Evolutionary conservation across 345 rosid species (phyloP), one percentile per base, ranked within the genome.

Genomic region (Geranium brycei): DNA sequence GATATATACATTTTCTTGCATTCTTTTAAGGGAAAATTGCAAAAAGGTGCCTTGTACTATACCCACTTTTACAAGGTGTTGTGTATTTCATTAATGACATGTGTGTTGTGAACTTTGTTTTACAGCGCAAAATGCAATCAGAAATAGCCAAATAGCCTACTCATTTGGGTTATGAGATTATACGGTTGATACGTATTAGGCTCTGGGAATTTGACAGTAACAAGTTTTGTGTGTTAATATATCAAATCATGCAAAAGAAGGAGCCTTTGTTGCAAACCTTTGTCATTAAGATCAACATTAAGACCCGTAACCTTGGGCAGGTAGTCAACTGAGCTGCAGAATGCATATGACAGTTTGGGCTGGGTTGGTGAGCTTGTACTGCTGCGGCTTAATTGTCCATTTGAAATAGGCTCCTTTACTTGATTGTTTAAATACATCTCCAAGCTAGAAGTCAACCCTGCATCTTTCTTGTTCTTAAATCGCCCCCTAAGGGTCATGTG

Each of bases 381-480:
- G 61, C 78, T 71, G 62, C 32, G 67, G 67, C 77, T 75, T 23
- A 74, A 53, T 59, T 79, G 97, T 71, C 82, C 85, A 74, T 72
- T 80, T 32, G 79, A 68, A 64, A 75, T 51, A 23, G 80, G 80
- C 64, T 79, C 58, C 69, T 70, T 76, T 62, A 68, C 68, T 68
- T 73, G 85, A 68, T 80, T 85, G 69, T 69, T 86, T 75, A 78
- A 65, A 73, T 73, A 84, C 74, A 83, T 75, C 77, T 79, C 95
- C 72, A 78, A 68, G 73, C 72, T 76, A 61, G 91, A 69, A 55
- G 82, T 62, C 17, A 77, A 65, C 64, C 79, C 89, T 53, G 72
- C 53, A 75, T 69, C 76, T 69, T 82, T 91, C 82, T 73, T 83
- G 63, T 69, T 71, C 75, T 87, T 88, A 4, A 80, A 68, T 80